phyloP scores from a whole-genome alignment of 2,329 filamentous ascomycete species.

The Stenocarpella maydis region DNA sequence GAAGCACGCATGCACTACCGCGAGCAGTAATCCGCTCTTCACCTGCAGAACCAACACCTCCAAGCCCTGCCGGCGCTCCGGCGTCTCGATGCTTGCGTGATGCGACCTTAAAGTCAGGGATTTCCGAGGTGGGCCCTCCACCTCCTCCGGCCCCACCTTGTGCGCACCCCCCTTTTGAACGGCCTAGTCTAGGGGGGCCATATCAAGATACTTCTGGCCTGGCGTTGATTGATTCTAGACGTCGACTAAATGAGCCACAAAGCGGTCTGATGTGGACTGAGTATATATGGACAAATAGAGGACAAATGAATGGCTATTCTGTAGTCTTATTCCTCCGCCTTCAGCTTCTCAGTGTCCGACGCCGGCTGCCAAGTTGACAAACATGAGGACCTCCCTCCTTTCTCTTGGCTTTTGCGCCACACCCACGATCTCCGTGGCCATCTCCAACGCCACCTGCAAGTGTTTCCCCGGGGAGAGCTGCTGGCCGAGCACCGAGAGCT shows the following conservation, averaged over 20 bases:
- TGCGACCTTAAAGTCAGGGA: not conserved
- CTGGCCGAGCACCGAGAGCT: conserved; percentile 11
- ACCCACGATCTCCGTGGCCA: not conserved
- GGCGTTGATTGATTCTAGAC: conserved; percentile 20
- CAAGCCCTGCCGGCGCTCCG: conserved; percentile 1
- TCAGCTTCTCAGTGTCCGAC: not conserved
- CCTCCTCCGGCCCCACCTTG: conserved; percentile 4
- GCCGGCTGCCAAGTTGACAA: not conserved
- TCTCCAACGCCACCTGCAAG: conserved; percentile 17
- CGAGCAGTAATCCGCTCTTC: not conserved
- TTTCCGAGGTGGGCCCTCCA: conserved; percentile 12
- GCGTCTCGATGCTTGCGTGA: not conserved
- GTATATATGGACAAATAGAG: conserved; percentile 9
- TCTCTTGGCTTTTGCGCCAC: conserved; percentile 20
- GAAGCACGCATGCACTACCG: not conserved
- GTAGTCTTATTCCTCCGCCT: not conserved
- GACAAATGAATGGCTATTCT: not conserved
- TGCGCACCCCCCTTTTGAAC: not conserved
- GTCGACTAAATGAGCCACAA: not conserved
- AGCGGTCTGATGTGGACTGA: conserved; percentile 4
- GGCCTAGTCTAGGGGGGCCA: not conserved
- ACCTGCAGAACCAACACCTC: not conserved
- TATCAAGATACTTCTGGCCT: conserved; percentile 7
- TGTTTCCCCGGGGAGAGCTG: conserved; percentile 23
- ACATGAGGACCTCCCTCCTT: not conserved